These are phyloP conservation scores for Eucalyptus decipiens DNA, from an alignment of 345 rosid species.

Conservation along the genomic window DNA sequence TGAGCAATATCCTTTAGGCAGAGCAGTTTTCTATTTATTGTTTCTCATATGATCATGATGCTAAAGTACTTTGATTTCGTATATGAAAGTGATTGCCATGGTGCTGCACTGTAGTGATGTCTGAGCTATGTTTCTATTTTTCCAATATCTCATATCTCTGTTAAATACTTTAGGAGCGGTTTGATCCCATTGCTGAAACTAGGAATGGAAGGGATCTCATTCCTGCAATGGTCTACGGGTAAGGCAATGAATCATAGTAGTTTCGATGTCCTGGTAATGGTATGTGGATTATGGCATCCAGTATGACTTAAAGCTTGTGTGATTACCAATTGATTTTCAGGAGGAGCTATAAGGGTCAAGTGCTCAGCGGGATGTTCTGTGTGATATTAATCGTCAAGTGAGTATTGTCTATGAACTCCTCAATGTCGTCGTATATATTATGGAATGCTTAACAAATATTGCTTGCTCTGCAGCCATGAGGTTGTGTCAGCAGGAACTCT, in stretches of 20 bases:
- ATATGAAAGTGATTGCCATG: background rate
- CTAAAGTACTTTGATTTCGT: background rate
- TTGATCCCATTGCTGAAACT: constrained; percentile 74
- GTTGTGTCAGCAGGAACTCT: constrained; percentile 73
- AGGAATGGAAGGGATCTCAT: constrained; percentile 60
- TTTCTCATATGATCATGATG: background rate
- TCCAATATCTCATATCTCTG: background rate
- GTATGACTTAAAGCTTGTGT: background rate
- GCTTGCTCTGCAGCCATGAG: constrained; percentile 43
- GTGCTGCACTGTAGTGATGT: background rate
- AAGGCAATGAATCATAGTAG: constrained; percentile 4
- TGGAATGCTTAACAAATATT: background rate
- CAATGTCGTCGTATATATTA: background rate
- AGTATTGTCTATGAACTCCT: constrained; percentile 1
- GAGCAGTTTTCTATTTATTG: background rate
- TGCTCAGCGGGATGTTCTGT: constrained; percentile 80
- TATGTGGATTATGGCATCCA: background rate
- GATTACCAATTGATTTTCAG: constrained; percentile 8
- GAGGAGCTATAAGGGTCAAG: constrained; percentile 49
- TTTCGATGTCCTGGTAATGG: background rate
- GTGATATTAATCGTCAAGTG: constrained; percentile 76
- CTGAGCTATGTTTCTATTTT: background rate
- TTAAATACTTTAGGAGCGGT: constrained; percentile 46
- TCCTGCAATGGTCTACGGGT: constrained; percentile 85
- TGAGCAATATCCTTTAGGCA: constrained; percentile 8